Percentiles rank a stretch among this genome's conserved stretches.
Evolutionary conservation across 139 green algal genomes (phyloP).

Genomic region (Chlamydomonas sp.): DNA sequence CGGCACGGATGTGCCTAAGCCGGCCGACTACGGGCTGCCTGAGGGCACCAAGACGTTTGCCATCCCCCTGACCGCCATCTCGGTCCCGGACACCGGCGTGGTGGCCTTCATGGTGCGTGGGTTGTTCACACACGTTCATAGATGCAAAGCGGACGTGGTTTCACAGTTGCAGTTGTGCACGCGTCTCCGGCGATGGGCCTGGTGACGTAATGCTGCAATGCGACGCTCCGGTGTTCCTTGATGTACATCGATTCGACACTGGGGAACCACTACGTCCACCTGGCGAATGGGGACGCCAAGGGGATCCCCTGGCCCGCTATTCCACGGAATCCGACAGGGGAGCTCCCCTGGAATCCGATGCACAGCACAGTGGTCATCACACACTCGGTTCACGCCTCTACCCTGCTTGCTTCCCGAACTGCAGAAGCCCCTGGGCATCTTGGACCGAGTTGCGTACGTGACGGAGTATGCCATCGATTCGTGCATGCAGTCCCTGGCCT

Average conservation of each 20-base stretch:
- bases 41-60: slow-evolving; percentile 51
- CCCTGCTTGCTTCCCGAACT: not conserved
- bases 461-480: slow-evolving; percentile 51
- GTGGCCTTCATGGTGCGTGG: slow-evolving; percentile 71
- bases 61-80: slow-evolving; percentile 72
- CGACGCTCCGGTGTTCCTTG: not conserved
- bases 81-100: slow-evolving; percentile 66
- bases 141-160: not conserved
- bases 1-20: slow-evolving; percentile 52
- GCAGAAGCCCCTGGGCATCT: slow-evolving; percentile 70
- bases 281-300: not conserved
- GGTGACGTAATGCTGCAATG: not conserved
- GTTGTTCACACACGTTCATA: not conserved
- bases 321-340: no score
- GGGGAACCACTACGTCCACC: no score
- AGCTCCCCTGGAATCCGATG: no score
- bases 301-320: not conserved
- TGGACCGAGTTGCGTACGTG: slow-evolving; percentile 69
- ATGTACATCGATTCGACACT: no score
- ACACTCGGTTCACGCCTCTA: no score
- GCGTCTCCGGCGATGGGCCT: not conserved
- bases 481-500: slow-evolving; percentile 72
- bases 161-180: not conserved
- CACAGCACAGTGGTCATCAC: no score
- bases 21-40: slow-evolving; percentile 37